Percentiles rank a stretch among this genome's conserved stretches.
These are phyloP conservation scores for Chlorella vulgaris DNA, from an alignment of 139 green algal genomes.

Conservation along the genomic window DNA sequence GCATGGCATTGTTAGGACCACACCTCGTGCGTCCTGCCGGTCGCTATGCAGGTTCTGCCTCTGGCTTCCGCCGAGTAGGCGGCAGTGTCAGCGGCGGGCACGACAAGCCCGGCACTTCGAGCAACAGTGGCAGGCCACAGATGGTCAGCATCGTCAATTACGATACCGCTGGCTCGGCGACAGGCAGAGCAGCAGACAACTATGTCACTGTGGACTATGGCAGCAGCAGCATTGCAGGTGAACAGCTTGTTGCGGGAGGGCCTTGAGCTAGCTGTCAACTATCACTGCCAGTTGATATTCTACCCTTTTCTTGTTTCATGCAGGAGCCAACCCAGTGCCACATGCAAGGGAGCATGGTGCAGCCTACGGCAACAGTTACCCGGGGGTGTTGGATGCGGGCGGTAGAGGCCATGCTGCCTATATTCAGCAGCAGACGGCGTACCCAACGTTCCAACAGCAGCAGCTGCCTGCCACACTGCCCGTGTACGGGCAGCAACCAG, in stretches of 20 bases:
- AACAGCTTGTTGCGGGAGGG: not conserved
- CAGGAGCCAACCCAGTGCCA: not conserved
- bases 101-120: not conserved
- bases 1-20: not conserved
- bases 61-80: too few species aligned
- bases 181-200: not conserved
- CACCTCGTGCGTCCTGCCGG: not conserved
- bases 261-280: not conserved
- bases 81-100: not conserved
- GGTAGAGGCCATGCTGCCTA: not conserved
- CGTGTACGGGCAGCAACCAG: not conserved
- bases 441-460: not conserved
- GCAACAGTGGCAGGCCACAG: slow-evolving; percentile 11
- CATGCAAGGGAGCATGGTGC: not conserved
- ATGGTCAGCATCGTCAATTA: slow-evolving; percentile 79
- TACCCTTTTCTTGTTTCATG: not conserved
- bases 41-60: not conserved
- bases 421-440: not conserved
- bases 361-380: not conserved
- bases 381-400: not conserved
- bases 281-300: not conserved
- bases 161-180: slow-evolving; percentile 15
- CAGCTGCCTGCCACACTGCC: not conserved
- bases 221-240: slow-evolving; percentile 43
- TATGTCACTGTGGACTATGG: slow-evolving; percentile 47